phyloP scores from a whole-genome alignment of 1,139 yeast species.

The Nakaseomyces uthaithaninus region DNA sequence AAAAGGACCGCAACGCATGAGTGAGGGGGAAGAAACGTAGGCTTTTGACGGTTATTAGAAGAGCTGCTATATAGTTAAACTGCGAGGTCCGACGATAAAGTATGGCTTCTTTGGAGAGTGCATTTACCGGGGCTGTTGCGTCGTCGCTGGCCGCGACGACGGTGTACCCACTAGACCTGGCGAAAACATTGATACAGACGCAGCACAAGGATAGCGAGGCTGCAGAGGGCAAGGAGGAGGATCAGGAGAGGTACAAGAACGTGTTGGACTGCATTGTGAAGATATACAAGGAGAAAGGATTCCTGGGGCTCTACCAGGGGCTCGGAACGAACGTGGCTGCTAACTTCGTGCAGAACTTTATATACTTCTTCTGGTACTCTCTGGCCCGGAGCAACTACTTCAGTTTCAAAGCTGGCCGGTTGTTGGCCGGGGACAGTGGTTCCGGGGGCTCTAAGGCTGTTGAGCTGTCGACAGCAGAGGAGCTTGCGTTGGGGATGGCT shows the following conservation, averaged over 20 bases:
- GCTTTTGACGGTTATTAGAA: too few relatives aligned
- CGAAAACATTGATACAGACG: slow-evolving; percentile 68
- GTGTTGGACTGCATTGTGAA: slow-evolving; percentile 56
- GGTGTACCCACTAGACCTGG: slow-evolving; percentile 66
- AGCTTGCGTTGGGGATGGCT: slow-evolving; percentile 68
- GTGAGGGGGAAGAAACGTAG: too few relatives aligned
- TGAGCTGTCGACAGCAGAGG: slow-evolving; percentile 48
- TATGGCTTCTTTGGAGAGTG: slow-evolving; percentile 56
- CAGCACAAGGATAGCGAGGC: slow-evolving; percentile 31
- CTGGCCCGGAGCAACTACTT: slow-evolving; percentile 56
- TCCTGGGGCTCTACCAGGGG: slow-evolving; percentile 72
- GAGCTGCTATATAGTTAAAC: too few relatives aligned
- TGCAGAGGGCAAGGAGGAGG: slow-evolving; percentile 20
- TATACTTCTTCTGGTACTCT: slow-evolving; percentile 84
- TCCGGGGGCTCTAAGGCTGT: neutral
- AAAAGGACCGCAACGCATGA: too few relatives aligned
- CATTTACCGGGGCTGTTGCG: slow-evolving; percentile 78
- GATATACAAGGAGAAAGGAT: slow-evolving; percentile 55
- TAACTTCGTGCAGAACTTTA: slow-evolving; percentile 71
- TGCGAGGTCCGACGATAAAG: too few relatives aligned
- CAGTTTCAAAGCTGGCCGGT: slow-evolving; percentile 34
- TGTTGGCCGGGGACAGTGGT: slow-evolving; percentile 1
- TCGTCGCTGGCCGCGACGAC: slow-evolving; percentile 75
- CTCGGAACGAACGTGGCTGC: slow-evolving; percentile 62
- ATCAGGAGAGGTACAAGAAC: slow-evolving; percentile 45